A percentile compares a stretch with the other conserved stretches of the same genome.
These are phyloP conservation scores for Penicillium desertorum DNA, from an alignment of 495 filamentous ascomycete species.

Conservation along the genomic window DNA sequence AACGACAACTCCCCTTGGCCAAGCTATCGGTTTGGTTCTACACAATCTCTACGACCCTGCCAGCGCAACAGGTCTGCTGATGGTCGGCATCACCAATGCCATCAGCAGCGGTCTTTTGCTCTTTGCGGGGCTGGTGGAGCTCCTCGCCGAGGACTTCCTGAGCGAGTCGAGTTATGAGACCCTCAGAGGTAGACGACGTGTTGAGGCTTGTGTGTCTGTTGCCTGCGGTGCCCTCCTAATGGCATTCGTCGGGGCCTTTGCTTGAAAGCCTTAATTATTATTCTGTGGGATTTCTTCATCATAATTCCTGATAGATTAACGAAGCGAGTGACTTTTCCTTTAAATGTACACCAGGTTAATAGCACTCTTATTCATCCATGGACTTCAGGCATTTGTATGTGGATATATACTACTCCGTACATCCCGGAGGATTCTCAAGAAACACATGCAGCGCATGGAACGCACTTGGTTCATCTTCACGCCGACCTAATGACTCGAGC, in stretches of 20 bases:
- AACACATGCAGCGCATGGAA: neutral
- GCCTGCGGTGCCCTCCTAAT: slow-evolving; percentile 75
- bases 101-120: slow-evolving; percentile 82
- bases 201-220: slow-evolving; percentile 76
- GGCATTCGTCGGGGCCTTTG: slow-evolving; percentile 89
- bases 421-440: neutral
- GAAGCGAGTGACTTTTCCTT: neutral
- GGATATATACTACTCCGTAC: neutral
- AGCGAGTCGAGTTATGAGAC: slow-evolving; percentile 79
- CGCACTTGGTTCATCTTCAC: neutral
- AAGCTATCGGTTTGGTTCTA: slow-evolving; percentile 80
- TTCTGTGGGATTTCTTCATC: neutral
- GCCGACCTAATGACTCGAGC: slow-evolving; percentile 34
- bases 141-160: slow-evolving; percentile 92
- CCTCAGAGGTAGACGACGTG: slow-evolving; percentile 66
- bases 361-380: neutral
- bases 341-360: neutral
- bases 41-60: slow-evolving; percentile 83
- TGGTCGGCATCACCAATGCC: slow-evolving; percentile 92
- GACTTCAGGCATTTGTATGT: neutral
- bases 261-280: slow-evolving; percentile 41
- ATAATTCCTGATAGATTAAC: slow-evolving; percentile 1
- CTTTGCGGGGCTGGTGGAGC: slow-evolving; percentile 87
- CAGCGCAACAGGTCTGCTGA: slow-evolving; percentile 76
- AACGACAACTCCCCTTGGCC: slow-evolving; percentile 84